Base-by-base conservation (phyloP, 164 flowering plant genomes). In the Vitis labrusca region DNA sequence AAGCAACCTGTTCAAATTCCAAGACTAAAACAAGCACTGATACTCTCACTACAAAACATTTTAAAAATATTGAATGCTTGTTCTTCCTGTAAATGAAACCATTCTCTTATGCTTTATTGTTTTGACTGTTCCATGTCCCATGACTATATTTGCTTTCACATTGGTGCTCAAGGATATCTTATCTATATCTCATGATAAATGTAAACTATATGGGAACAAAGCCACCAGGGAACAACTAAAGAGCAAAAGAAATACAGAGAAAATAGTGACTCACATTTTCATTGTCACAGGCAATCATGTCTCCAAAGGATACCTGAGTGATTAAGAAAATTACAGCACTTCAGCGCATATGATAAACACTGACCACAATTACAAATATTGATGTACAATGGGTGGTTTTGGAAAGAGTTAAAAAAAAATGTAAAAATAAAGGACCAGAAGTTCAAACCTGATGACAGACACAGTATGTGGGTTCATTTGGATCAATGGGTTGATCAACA, bases 251-350 rank as follows among this genome's bases (percentile, higher is more conserved):
- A 37, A 37, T 2, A 59, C 14, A 59, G 30, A 8, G 66, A 9
- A 62, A 48, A 55, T 68, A 9, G 51, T 66, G 56, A 82, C 91
- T 86, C 72, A 96, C 99, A 81, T 89, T 87, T 60, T 92, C 98
- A 73, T 89, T 91, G 82, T 96, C 99, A 75, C 99, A 96, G 19
- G 99, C 99, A 81, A 96, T 96, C 99, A 96, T 96, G 81, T 96
- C 99, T 58, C 99, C 99, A 73, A 89, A 96, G 8, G 98, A 93
- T 27, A 93, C 99, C 99, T 96, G 79, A 37, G 76, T 62, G 29
- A 61, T 50, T 44, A 65, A 52, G 30, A 69, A 1, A 63, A 69
- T 37, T 50, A 7, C 59, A 71, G 48, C 7, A 58, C 27, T 32
- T 67, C 23, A 79, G 55, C 52, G 1, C n/a, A 55, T 27, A 27